phyloP scores from a whole-genome alignment of 179 eudicot genomes.

The Silene noctiflora region DNA sequence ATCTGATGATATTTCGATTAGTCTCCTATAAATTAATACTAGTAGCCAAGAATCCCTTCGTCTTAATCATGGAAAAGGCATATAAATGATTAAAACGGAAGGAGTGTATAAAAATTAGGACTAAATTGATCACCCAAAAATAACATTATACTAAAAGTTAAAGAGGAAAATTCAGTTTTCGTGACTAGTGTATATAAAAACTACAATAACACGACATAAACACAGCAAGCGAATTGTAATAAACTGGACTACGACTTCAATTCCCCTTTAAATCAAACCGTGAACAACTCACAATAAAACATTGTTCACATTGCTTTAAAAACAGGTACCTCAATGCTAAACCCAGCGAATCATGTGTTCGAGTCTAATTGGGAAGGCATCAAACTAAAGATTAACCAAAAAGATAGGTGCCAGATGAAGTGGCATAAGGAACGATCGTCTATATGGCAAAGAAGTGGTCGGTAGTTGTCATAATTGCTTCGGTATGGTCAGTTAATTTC shows the following conservation, averaged over 20 bases:
- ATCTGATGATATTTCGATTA: neutral
- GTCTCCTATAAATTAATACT: neutral
- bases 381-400: constrained; percentile 22
- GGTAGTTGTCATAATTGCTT: constrained; percentile 12
- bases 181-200: neutral
- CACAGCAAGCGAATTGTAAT: neutral
- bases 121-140: neutral
- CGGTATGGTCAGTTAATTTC: neutral
- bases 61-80: too few relatives aligned
- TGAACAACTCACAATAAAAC: constrained; percentile 26
- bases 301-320: constrained; percentile 30
- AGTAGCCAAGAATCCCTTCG: neutral
- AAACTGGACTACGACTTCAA: constrained; percentile 17
- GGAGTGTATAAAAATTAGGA: neutral
- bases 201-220: neutral
- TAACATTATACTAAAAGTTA: neutral
- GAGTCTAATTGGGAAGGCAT: neutral
- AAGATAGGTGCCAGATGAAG: constrained; percentile 16
- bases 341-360: constrained; percentile 12
- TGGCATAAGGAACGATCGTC: constrained; percentile 7
- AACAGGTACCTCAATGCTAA: constrained; percentile 23
- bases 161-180: neutral
- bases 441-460: constrained; percentile 5
- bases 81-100: too few relatives aligned
- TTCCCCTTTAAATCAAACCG: constrained; percentile 21